Base-by-base conservation (phyloP, 352 stramenopile genomes). In the Phytophthora ohioensis region DNA sequence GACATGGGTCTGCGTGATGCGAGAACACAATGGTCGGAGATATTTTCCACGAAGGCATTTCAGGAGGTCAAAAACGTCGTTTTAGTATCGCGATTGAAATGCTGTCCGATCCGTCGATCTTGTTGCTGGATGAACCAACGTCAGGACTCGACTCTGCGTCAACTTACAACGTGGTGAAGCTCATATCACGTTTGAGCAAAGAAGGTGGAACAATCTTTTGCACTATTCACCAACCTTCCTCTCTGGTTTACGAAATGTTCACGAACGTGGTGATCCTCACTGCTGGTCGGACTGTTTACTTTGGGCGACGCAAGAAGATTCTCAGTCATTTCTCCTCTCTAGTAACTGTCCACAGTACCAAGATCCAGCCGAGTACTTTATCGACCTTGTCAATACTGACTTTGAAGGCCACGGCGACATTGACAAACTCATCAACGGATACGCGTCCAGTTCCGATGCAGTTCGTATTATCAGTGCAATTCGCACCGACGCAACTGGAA, bases 121-220 rank as follows among this genome's bases (percentile, higher is more conserved):
- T 99, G 51, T 89, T 99, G 34, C 76, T 99, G 27, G 95, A 98
- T 63, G 97, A 98, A 67, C 94, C 96, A 0, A 99, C 94, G 0
- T 96, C 81, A 4, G 92, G 92, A 0, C 76, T 99, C 11, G 96
- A 99, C 75, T 87, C 88, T 15, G 90, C 84, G 8, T 90, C 93
- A 34, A 93, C 95, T 1, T 81, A 91, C 52, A 86, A 87, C 35
- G 90, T 99, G 9, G 93, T 99, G 61, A 76, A 94, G 35, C 64
- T 84, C 39, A 67, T 94, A 13, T 65, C 85, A 6, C 65, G 75
- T 15, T 61, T 84, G 9, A 78, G 82, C 15, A 67, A 80, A 27
- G 69, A 74, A 35, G 87, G 90, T 0, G 85, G 90, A 52, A 97
- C 91, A 6, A 71, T 97, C 10, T 67, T 97, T 36, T 84, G 85